Evolutionary conservation across 441 rosid genomes (phyloP).

Genomic region (Gossypium davidsonii): DNA sequence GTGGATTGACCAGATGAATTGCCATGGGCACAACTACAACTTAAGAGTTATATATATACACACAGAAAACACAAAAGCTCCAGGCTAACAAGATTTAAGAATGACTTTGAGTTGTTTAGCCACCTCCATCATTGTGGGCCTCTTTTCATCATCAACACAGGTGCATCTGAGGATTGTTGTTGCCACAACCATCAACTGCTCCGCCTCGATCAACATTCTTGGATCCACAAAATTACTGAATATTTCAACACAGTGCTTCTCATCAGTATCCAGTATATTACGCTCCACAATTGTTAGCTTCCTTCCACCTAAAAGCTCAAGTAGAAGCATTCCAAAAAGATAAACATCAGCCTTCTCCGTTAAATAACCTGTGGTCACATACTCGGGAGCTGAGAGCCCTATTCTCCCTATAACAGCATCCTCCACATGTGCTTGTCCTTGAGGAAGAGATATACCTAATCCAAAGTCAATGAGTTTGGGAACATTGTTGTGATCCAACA

Average conservation of each 20-base stretch:
- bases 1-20: no score
- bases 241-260: background rate
- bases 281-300: no score
- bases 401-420: background rate
- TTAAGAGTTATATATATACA: no score
- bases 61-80: background rate
- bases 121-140: background rate
- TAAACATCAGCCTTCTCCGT: constrained; percentile 8
- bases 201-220: background rate
- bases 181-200: background rate
- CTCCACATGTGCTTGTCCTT: background rate
- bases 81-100: background rate
- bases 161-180: background rate
- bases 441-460: background rate
- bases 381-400: background rate
- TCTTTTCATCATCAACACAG: background rate
- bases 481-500: background rate
- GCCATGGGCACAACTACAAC: no score
- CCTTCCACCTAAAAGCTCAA: background rate
- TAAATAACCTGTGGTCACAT: background rate
- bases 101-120: background rate
- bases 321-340: constrained; percentile 13
- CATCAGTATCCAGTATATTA: background rate
- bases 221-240: background rate
- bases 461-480: background rate